These are phyloP conservation scores for Fagopyrum esculentum DNA, from an alignment of 148 eudicot genomes.

Conservation along the genomic window DNA sequence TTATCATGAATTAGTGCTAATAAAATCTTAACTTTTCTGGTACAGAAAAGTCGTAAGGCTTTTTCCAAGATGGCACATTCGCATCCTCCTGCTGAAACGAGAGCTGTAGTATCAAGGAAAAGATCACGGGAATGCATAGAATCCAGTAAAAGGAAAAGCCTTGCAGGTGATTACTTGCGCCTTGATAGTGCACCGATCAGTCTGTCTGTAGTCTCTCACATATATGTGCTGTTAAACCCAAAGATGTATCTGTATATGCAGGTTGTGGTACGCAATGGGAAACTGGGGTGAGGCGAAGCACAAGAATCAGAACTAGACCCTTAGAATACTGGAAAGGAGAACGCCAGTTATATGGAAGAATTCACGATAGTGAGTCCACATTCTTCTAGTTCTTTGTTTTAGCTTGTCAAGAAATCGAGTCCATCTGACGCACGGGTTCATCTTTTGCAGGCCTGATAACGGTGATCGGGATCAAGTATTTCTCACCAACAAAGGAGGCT, in stretches of 20 bases:
- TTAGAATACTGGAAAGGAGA: constrained; percentile 88
- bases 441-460: constrained; percentile 49
- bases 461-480: constrained; percentile 59
- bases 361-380: constrained; percentile 56
- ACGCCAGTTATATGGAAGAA: constrained; percentile 59
- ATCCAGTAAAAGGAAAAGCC: constrained; percentile 40
- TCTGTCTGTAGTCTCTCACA: background rate
- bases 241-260: constrained; percentile 23
- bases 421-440: background rate
- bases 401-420: background rate
- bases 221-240: background rate
- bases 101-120: background rate
- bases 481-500: constrained; percentile 44
- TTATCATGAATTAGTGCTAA: background rate
- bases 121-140: constrained; percentile 19
- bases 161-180: constrained; percentile 46
- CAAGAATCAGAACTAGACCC: constrained; percentile 66
- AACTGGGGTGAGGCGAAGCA: constrained; percentile 62
- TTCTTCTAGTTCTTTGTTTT: background rate
- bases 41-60: background rate
- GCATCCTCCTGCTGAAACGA: background rate
- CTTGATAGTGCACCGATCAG: constrained; percentile 13
- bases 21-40: background rate
- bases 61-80: background rate
- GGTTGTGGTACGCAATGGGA: constrained; percentile 67